Conservation (phyloP, 257 asterid genomes). For the Leonotis leonurus region DNA sequence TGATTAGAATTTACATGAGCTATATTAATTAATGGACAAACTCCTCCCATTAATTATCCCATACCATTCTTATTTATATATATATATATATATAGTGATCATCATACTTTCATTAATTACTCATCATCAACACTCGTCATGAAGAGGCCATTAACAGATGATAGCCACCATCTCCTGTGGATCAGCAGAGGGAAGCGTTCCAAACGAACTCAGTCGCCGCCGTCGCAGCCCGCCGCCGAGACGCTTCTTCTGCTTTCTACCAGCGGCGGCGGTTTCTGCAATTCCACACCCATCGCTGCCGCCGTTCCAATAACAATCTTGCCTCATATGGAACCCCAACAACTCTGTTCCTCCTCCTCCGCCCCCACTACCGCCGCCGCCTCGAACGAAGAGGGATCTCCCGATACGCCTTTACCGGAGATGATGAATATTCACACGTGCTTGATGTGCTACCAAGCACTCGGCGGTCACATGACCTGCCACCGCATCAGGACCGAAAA, state of each 20-base stretch:
- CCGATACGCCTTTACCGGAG: background rate
- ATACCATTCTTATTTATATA: too few species aligned
- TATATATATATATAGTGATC: too few species aligned
- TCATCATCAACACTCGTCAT: background rate
- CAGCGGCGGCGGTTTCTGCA: background rate
- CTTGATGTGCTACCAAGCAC: background rate
- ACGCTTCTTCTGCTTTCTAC: background rate
- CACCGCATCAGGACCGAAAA: background rate
- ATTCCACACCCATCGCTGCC: background rate
- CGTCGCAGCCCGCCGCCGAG: background rate
- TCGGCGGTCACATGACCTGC: background rate
- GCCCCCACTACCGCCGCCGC: too few species aligned
- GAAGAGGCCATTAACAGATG: background rate
- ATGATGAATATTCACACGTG: background rate
- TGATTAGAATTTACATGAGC: too few species aligned
- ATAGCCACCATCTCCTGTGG: background rate
- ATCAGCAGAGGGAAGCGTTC: background rate
- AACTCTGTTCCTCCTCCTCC: background rate
- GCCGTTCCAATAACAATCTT: background rate
- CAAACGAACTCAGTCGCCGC: background rate
- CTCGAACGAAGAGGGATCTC: background rate
- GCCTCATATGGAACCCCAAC: background rate
- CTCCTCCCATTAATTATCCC: too few species aligned
- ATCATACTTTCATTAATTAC: background rate
- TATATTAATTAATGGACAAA: too few species aligned